Evolutionary conservation across 1,284 basidiomycete species (phyloP), one percentile per base, ranked within the genome.

Genomic region (Lignosus rhinocerotis): DNA sequence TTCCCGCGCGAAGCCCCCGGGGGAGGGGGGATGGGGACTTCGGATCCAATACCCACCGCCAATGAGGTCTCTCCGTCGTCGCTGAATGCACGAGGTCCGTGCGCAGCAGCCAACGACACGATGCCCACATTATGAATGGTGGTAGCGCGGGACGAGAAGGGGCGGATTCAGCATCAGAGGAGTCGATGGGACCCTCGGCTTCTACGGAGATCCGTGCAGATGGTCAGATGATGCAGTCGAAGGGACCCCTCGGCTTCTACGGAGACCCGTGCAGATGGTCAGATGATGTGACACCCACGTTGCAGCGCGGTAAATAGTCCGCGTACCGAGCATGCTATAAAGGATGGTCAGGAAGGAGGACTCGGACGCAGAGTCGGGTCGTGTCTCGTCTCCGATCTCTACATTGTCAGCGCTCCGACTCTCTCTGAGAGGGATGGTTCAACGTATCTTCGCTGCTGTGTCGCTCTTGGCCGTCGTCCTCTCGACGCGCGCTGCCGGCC

Each of bases 401-500:
- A 39, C 12, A 3, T 5, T 3, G 5, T 39, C 36, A 3, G 1
- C 3, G 5, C n/a, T 39, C n/a, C 36, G 1, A 39, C 3, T 14
- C 25, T 31, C 30, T n/a, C n/a, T n/a, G n/a, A n/a, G 12, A 6
- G 31, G 12, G n/a, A 47, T 47, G 45, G 3, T 17, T 32, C 14
- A 4, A 31, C 30, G 45, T n/a, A 25, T 49, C 10, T n/a, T 51
- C 11, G 11, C 14, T 19, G 30, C 50, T 17, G 3, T 43, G 1
- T n/a, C 21, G 8, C 39, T 51, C 39, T 41, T 39, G 46, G 41
- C 45, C 12, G n/a, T 52, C 19, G 49, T 44, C 1, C 31, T 51
- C 30, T 36, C 51, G 4, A 55, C 55, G 6, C 41, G 57, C 25
- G 64, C 64, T 5, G 57, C 59, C 16, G 66, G 66, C 9, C 66